Evolutionary conservation across 805 yeast genomes (phyloP), one percentile per base, ranked within the genome.

Genomic region (Priceomyces medius): DNA sequence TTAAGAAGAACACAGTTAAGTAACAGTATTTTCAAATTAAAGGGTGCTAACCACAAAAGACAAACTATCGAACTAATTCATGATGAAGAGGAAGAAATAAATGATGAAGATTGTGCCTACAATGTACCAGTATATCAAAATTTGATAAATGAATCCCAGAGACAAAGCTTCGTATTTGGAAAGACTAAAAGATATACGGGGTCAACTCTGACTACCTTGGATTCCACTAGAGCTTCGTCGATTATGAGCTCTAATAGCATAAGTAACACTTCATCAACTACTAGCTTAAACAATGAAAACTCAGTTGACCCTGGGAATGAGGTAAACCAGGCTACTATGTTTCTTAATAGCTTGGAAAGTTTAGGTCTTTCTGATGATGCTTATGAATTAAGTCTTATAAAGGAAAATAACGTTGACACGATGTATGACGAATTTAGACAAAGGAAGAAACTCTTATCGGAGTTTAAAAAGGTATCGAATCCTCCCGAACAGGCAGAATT

Each of bases 121-220:
- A 82, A 83, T 50, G 85, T 83, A 14, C 89, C 89, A 2, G 60
- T 79, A 39, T 72, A 85, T 0, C 81, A 79, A 9, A 9, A 5
- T n/a, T 26, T 81, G 14, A 66, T 58, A 4, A 59, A 71, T 9
- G 47, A 68, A 13, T 47, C 64, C n/a, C 61, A 62, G 14, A 59
- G 61, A 36, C 71, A 73, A 47, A 62, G 57, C 36, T 57, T 59
- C 10, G 46, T 46, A 10, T 47, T 63, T 29, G 55, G 44, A 13
- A 45, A 53, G 37, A 46, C 35, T 35, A 53, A 46, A n/a, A 47
- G 63, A 13, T 47, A 49, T 20, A 43, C 37, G 8, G 50, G 58
- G 4, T 42, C 48, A 3, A 38, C 53, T 26, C n/a, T 9, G n/a
- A 72, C 77, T 0, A 31, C 34, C 6, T 17, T 17, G 34, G 63